Base-by-base conservation (phyloP, 495 filamentous ascomycete species). In the Xylaria grammica region DNA sequence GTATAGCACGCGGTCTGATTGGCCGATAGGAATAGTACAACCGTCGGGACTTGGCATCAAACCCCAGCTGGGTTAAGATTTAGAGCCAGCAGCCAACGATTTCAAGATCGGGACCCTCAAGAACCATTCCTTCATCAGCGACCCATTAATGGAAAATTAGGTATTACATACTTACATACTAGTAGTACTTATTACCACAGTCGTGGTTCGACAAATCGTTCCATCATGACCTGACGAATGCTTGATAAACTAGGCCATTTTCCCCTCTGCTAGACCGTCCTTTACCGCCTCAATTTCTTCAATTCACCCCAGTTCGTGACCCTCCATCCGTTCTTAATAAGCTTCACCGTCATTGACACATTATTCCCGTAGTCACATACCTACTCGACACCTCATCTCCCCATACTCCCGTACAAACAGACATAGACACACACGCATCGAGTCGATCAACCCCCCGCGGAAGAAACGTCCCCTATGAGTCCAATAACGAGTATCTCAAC, bases 401-500 rank as follows among this genome's bases (percentile, higher is more conserved):
- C 26, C 27, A 4, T 22, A 29, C 36, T 15, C 54, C 36, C 38
- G 32, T 44, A 24, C 40, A 4, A 11, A 10, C 15, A n/a, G 24
- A 40, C 30, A 48, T 29, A 22, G 38, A 59, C 24, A 5, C 42
- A 46, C 42, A 32, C 44, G 17, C 42, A 40, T 36, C 56, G 34
- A 51, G 20, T n/a, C 50, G 40, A 56, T 46, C 61, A 11, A 24
- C 40, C 19, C 46, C 30, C 24, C 52, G 17, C 38, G 10, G 27
- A 10, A 62, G 40, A 38, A 60, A 5, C 34, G 44, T 67, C 63
- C 65, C 60, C 66, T 50, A 74, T 74, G 72, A 72, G 60, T 68
- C 62, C 57, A 66, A 67, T 53, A 58, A 67, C 65, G 57, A 62
- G 24, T 27, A 36, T 40, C 50, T 38, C 50, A 36, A 51, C 44